Conservation (phyloP, 2,329 filamentous ascomycete species). For the Meredithiella fracta region DNA sequence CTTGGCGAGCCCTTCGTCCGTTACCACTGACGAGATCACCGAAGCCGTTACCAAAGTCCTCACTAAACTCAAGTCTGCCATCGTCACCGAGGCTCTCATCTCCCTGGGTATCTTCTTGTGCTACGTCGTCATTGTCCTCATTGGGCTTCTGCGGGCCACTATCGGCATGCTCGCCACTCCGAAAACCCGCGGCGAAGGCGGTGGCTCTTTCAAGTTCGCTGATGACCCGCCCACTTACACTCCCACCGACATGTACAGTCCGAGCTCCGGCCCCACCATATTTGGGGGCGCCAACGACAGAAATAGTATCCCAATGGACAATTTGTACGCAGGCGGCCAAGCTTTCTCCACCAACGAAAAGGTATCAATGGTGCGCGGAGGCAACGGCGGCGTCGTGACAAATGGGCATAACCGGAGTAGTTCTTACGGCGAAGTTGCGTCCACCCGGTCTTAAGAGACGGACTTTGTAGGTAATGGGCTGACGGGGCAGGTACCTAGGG, state of each 20-base stretch:
- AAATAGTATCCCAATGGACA: not conserved
- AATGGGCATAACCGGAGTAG: not conserved
- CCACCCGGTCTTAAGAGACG: constrained; percentile 5
- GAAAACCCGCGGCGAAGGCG: constrained; percentile 31
- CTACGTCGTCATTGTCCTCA: constrained; percentile 61
- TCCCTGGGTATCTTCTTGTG: constrained; percentile 56
- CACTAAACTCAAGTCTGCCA: constrained; percentile 45
- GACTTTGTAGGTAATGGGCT: not conserved
- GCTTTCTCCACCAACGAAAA: constrained; percentile 10
- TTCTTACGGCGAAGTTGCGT: not conserved
- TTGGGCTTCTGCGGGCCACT: constrained; percentile 53
- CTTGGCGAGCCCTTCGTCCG: constrained; percentile 56
- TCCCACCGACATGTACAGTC: constrained; percentile 1
- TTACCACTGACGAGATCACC: constrained; percentile 67
- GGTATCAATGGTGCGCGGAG: constrained; percentile 2
- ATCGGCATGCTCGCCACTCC: constrained; percentile 43
- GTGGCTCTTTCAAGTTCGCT: constrained; percentile 5
- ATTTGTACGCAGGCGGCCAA: not conserved
- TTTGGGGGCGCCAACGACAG: not conserved
- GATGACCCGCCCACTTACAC: constrained; percentile 9
- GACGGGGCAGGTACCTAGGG: too few species aligned
- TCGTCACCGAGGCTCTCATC: constrained; percentile 67
- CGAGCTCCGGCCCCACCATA: not conserved
- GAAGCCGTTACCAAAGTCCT: constrained; percentile 57
- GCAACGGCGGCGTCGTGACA: not conserved